Percentiles rank a stretch among this genome's conserved stretches.
phyloP scores from a whole-genome alignment of 768 basidiomycete genomes.

The Trametes coccinea region DNA sequence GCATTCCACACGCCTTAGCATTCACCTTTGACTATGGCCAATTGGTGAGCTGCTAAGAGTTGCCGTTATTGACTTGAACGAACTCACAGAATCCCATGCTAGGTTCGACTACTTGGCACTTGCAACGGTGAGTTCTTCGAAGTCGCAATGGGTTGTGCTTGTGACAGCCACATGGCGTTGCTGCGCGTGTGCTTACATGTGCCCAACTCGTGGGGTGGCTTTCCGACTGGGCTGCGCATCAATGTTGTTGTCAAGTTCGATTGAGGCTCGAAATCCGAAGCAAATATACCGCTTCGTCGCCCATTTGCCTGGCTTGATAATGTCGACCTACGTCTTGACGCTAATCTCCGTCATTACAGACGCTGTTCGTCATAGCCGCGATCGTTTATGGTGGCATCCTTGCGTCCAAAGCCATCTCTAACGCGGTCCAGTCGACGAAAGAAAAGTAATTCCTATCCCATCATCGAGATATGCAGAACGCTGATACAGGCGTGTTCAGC shows the following conservation, averaged over 20 bases:
- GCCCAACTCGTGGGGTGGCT: background rate
- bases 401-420: slow-evolving; percentile 40
- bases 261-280: no score
- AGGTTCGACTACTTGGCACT: slow-evolving; percentile 49
- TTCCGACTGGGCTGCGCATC: no score
- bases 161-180: no score
- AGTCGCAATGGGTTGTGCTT: no score
- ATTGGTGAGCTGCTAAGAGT: background rate
- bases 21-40: background rate
- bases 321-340: background rate
- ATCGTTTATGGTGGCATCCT: slow-evolving; percentile 45
- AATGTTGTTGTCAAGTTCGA: no score
- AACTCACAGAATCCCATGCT: background rate
- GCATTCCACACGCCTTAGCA: no score
- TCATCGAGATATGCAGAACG: no score
- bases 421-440: slow-evolving; percentile 50
- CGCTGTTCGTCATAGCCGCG: slow-evolving; percentile 47
- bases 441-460: slow-evolving; percentile 45
- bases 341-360: slow-evolving; percentile 36
- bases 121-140: slow-evolving; percentile 34
- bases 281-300: no score
- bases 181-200: no score
- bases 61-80: background rate
- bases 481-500: slow-evolving; percentile 32
- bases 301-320: background rate